Evolutionary conservation across 1,284 basidiomycete species (phyloP).

Genomic region (Puccinia polysora): DNA sequence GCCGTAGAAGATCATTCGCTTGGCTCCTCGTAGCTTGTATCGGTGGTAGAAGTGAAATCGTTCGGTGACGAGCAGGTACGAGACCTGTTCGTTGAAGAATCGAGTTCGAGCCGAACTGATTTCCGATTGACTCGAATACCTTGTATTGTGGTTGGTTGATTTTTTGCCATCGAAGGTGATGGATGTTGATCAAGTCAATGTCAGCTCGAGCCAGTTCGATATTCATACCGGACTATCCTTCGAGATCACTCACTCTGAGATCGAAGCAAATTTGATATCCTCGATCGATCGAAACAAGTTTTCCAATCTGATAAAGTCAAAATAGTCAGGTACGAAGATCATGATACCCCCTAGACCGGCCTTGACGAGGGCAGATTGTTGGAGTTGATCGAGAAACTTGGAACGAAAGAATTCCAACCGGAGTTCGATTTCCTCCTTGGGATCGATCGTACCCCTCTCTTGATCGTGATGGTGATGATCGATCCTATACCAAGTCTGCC

Average conservation of each 20-base stretch:
- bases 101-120: constrained; percentile 86
- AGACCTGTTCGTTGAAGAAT: constrained; percentile 82
- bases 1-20: constrained; percentile 86
- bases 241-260: constrained; percentile 69
- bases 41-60: constrained; percentile 96
- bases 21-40: constrained; percentile 76
- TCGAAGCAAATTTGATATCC: constrained; percentile 65
- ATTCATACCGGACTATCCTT: background rate
- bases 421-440: background rate
- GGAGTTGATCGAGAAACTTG: background rate
- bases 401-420: background rate
- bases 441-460: background rate
- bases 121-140: constrained; percentile 86
- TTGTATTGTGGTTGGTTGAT: constrained; percentile 51
- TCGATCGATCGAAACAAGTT: constrained; percentile 70
- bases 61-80: constrained; percentile 85
- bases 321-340: constrained; percentile 86
- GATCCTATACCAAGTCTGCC: constrained; percentile 19
- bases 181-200: background rate
- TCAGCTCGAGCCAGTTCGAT: background rate
- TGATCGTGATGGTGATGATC: background rate
- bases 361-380: constrained; percentile 13
- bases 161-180: background rate
- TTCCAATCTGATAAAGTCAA: constrained; percentile 89
- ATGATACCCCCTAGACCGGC: constrained; percentile 16